These are phyloP conservation scores for Aegilops tauschii DNA, from an alignment of 176 grass and related monocot species.

Conservation along the genomic window DNA sequence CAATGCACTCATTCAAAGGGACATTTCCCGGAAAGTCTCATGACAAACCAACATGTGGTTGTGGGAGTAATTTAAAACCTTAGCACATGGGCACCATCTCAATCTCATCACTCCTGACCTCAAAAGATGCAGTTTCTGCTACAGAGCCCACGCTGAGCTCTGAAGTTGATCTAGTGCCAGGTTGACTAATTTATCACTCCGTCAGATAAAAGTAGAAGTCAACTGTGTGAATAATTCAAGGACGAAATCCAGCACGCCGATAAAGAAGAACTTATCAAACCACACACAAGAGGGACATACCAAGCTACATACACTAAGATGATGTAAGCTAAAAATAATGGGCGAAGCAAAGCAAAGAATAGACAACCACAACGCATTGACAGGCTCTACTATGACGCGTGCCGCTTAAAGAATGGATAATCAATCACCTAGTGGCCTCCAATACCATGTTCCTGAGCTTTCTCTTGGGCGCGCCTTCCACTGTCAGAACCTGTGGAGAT, in stretches of 20 bases:
- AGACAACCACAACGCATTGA: not conserved
- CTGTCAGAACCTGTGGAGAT: constrained; percentile 57
- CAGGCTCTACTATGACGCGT: not conserved
- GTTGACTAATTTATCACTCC: not conserved
- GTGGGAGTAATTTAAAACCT: constrained; percentile 12
- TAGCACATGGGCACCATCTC: not conserved
- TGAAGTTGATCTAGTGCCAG: constrained; percentile 8
- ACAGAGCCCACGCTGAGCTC: not conserved
- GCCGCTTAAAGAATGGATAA: not conserved
- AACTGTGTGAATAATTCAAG: not conserved
- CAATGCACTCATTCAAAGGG: not conserved
- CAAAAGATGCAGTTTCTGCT: constrained; percentile 1
- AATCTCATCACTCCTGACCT: not conserved
- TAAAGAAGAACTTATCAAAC: not conserved
- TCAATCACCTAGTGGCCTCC: constrained; percentile 80
- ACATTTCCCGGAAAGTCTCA: constrained; percentile 7
- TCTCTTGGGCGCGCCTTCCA: constrained; percentile 59
- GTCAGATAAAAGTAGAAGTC: constrained; percentile 20
- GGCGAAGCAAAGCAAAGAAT: not conserved
- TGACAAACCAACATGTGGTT: not conserved
- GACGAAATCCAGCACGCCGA: not conserved
- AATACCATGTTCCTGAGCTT: constrained; percentile 76
- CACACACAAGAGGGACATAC: not conserved
- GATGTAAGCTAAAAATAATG: not conserved
- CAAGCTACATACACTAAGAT: not conserved